phyloP scores from a whole-genome alignment of 257 asterid species.

The Mitragyna speciosa region DNA sequence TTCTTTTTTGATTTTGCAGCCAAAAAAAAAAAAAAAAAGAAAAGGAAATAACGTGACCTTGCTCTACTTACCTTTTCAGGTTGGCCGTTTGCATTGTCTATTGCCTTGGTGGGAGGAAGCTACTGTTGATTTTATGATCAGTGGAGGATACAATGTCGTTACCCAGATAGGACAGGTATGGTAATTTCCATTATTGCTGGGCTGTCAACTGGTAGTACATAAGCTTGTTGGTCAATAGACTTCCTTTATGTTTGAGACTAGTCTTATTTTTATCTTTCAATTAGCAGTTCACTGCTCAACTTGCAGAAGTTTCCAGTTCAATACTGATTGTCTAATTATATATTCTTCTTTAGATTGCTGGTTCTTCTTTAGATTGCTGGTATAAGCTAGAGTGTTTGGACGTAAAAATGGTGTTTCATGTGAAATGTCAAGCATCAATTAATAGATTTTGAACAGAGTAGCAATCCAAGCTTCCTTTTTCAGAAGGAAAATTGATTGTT shows the following conservation, averaged over 20 bases:
- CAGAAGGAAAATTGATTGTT: background rate
- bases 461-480: background rate
- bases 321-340: background rate
- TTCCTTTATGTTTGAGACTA: background rate
- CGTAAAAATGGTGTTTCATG: background rate
- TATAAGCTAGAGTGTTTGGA: background rate
- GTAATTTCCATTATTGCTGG: background rate
- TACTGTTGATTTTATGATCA: slow-evolving; percentile 79
- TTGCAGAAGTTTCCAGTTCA: background rate
- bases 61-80: slow-evolving; percentile 35
- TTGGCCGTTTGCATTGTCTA: slow-evolving; percentile 82
- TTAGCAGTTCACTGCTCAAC: too few relatives aligned
- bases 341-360: background rate
- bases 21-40: background rate
- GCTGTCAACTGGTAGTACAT: background rate
- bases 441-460: background rate
- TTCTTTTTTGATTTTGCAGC: background rate
- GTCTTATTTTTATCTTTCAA: too few relatives aligned
- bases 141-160: slow-evolving; percentile 82
- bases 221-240: background rate
- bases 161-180: slow-evolving; percentile 54
- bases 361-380: background rate
- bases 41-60: background rate
- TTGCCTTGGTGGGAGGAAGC: slow-evolving; percentile 98
- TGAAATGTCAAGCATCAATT: background rate